phyloP scores from a whole-genome alignment of 495 filamentous ascomycete genomes.

The Sporormia fimetaria region DNA sequence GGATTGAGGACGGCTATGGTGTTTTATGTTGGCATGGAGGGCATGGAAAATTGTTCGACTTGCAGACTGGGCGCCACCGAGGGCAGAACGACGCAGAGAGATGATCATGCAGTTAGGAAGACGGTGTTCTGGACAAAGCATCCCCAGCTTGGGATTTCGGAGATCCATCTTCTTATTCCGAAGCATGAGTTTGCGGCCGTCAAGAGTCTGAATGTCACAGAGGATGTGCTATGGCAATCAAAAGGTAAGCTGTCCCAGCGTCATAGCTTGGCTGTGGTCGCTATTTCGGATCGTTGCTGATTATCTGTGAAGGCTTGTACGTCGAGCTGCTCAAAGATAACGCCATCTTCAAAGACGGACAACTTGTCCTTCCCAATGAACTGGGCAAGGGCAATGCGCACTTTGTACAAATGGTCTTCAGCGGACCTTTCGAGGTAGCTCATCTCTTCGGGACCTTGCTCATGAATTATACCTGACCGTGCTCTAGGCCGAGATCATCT shows the following conservation, averaged over 20 bases:
- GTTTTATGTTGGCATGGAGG: constrained; percentile 74
- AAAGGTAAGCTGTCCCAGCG: constrained; percentile 64
- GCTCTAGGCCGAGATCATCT: constrained; percentile 72
- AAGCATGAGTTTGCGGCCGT: constrained; percentile 1
- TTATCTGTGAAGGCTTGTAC: background rate
- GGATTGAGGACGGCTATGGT: constrained; percentile 63
- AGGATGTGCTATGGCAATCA: constrained; percentile 69
- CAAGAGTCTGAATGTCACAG: constrained; percentile 32
- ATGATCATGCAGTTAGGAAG: constrained; percentile 58
- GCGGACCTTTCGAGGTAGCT: constrained; percentile 61
- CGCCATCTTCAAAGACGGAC: background rate
- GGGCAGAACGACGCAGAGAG: constrained; percentile 37
- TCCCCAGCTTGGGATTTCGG: constrained; percentile 5
- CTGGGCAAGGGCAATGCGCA: constrained; percentile 71
- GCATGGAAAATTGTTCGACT: constrained; percentile 52
- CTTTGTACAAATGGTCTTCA: constrained; percentile 82
- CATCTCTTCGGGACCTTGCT: too few species aligned
- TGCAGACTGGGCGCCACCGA: constrained; percentile 39
- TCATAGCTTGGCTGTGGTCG: constrained; percentile 52
- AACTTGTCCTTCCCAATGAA: constrained; percentile 34
- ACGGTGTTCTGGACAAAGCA: constrained; percentile 8
- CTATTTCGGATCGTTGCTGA: background rate
- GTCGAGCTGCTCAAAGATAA: constrained; percentile 1
- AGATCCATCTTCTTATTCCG: constrained; percentile 6
- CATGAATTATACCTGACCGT: background rate